Conservation (phyloP, 345 rosid genomes). For the Adansonia digitata region DNA sequence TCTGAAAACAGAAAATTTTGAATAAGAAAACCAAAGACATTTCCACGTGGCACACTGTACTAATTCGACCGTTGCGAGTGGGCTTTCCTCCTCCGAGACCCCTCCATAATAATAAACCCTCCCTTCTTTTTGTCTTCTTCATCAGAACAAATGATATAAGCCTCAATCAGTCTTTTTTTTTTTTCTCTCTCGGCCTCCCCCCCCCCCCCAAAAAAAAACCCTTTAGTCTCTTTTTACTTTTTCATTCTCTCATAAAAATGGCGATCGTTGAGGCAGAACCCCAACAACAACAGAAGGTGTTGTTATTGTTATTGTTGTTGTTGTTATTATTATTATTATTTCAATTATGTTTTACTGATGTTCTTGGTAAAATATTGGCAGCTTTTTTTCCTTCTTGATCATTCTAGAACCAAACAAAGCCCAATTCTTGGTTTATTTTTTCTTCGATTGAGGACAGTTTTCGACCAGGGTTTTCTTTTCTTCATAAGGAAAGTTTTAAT, state of each 20-base stretch:
- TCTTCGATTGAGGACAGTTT: neutral
- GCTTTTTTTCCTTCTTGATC: neutral
- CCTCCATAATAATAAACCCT: neutral
- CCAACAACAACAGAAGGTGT: slow-evolving; percentile 58
- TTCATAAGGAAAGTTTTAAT: neutral
- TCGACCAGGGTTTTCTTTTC: neutral
- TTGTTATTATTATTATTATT: too few species aligned
- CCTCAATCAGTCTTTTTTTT: neutral
- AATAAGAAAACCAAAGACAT: slow-evolving; percentile 13
- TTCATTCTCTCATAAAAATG: slow-evolving; percentile 28
- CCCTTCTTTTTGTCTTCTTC: slow-evolving; percentile 8
- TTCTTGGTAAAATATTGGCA: neutral
- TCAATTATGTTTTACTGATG: neutral
- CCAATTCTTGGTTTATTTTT: neutral
- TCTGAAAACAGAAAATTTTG: slow-evolving; percentile 9
- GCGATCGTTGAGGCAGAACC: slow-evolving; percentile 63
- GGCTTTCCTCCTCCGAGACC: neutral
- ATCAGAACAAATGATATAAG: neutral
- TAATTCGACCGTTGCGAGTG: slow-evolving; percentile 62
- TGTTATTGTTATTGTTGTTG: too few species aligned
- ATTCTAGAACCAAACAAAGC: neutral
- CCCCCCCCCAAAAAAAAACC: neutral
- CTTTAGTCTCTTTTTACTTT: neutral
- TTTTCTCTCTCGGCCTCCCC: neutral
- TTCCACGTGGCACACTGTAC: slow-evolving; percentile 35